Evolutionary conservation across 2,329 filamentous ascomycete species (phyloP).

Genomic region (Trichoderma polysporum): DNA sequence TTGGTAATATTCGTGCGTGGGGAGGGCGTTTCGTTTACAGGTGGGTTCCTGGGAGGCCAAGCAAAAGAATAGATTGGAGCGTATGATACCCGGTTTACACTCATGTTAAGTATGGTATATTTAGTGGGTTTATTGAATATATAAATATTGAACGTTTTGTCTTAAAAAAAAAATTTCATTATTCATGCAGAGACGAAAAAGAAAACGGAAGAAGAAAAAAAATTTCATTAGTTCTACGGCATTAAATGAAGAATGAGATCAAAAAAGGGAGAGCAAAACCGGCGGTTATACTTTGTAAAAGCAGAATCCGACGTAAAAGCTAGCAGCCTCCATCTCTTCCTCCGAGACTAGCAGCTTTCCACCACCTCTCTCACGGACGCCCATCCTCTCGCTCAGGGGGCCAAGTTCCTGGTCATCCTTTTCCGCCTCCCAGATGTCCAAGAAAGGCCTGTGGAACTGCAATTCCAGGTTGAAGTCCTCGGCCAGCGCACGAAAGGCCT

Average conservation of each 20-base stretch:
- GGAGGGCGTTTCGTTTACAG: neutral
- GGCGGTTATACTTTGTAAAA: slow-evolving; percentile 81
- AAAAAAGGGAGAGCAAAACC: neutral
- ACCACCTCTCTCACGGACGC: slow-evolving; percentile 71
- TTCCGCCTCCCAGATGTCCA: slow-evolving; percentile 88
- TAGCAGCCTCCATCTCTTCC: slow-evolving; percentile 89
- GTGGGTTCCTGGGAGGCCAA: neutral
- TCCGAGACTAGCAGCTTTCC: slow-evolving; percentile 69
- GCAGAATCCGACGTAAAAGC: slow-evolving; percentile 92
- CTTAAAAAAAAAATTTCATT: neutral
- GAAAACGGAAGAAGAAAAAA: neutral
- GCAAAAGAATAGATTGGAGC: slow-evolving; percentile 11
- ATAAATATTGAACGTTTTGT: neutral
- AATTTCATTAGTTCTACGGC: neutral
- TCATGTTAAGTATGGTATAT: neutral
- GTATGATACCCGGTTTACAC: slow-evolving; percentile 16
- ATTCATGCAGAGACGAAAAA: neutral
- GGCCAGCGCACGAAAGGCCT: slow-evolving; percentile 90
- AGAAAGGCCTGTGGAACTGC: slow-evolving; percentile 88
- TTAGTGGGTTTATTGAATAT: neutral
- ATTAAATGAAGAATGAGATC: neutral
- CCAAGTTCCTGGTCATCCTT: slow-evolving; percentile 81
- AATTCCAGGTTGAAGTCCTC: slow-evolving; percentile 96
- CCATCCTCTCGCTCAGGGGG: slow-evolving; percentile 91
- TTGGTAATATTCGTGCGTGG: neutral